A percentile compares a stretch with the other conserved stretches of the same genome.
Conservation (phyloP, 2,329 filamentous ascomycete species). For the Cordyceps pruinosa region DNA sequence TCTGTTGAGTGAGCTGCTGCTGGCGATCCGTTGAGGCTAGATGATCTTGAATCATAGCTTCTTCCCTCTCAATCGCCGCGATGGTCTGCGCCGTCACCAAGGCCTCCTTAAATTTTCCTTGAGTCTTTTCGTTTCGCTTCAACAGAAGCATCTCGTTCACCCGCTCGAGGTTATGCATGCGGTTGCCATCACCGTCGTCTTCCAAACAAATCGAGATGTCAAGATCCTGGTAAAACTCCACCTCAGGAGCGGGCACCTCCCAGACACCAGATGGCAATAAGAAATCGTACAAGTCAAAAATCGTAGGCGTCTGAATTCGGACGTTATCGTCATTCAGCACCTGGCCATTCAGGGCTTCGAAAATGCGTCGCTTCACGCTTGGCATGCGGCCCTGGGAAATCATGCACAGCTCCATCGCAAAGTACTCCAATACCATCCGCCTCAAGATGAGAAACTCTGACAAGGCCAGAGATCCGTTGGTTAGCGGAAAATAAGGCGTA, state of each 20-base stretch:
- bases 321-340: conserved; percentile 61
- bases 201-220: conserved; percentile 60
- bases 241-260: conserved; percentile 42
- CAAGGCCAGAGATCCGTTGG: conserved; percentile 60
- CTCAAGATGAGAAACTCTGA: conserved; percentile 73
- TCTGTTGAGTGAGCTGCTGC: conserved; percentile 47
- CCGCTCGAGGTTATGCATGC: conserved; percentile 62
- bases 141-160: conserved; percentile 68
- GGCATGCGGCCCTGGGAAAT: conserved; percentile 65
- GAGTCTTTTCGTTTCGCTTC: conserved; percentile 53
- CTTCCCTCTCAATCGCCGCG: conserved; percentile 49
- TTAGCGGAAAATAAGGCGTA: conserved; percentile 61
- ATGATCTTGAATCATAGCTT: conserved; percentile 52
- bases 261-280: conserved; percentile 50
- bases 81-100: conserved; percentile 45
- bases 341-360: conserved; percentile 71
- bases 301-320: conserved; percentile 59
- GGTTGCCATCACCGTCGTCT: conserved; percentile 48
- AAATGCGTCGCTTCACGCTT: conserved; percentile 60
- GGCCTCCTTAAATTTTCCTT: conserved; percentile 18
- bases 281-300: conserved; percentile 94
- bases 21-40: conserved; percentile 58
- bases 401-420: conserved; percentile 74
- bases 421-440: conserved; percentile 74
- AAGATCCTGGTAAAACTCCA: conserved; percentile 57